Evolutionary conservation across 352 stramenopile genomes (phyloP), one percentile per base, ranked within the genome.

Genomic region (Pilasporangium apinafurcum): DNA sequence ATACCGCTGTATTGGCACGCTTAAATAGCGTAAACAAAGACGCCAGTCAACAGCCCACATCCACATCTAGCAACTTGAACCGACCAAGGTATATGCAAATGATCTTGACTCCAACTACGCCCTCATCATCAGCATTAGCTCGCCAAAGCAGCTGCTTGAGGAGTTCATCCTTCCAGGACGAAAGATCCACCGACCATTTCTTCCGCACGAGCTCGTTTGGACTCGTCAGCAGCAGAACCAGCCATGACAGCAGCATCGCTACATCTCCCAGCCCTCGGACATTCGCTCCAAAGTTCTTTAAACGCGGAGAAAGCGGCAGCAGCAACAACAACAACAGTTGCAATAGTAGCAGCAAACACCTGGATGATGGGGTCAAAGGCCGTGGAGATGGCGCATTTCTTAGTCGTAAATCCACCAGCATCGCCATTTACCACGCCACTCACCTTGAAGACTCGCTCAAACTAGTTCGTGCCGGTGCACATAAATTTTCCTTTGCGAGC

Each of bases 381-480:
- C 61, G 75, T 6, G 72, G 73, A 5, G 73, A 89, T 37, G 70
- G 76, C 31, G 74, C 76, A 8, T 69, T 89, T 10, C 51, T 89
- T 44, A 57, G 36, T 25, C 48, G 65, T 16, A 92, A 89, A 48
- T 82, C 77, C 8, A 89, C 73, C 13, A 77, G 79, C 12, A 55
- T 92, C 12, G 61, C 62, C 0, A 49, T 89, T 8, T 92, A 85
- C 56, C 66, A 71, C 26, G 59, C 61, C 2, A 43, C 37, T 7
- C 58, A 72, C 13, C 50, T 83, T 1, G 33, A 56, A 5, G 25
- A 48, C 0, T 47, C 57, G 9, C 35, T 92, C n/a, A 50, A 80
- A 30, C 58, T 81, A 5, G 59, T 86, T 0, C 53, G 61, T 13
- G 62, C 55, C 1, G 69, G 64, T 22, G 72, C 65, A 8, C 65